These are phyloP conservation scores for Collybiopsis luxurians DNA, from an alignment of 768 basidiomycete genomes.

Conservation along the genomic window DNA sequence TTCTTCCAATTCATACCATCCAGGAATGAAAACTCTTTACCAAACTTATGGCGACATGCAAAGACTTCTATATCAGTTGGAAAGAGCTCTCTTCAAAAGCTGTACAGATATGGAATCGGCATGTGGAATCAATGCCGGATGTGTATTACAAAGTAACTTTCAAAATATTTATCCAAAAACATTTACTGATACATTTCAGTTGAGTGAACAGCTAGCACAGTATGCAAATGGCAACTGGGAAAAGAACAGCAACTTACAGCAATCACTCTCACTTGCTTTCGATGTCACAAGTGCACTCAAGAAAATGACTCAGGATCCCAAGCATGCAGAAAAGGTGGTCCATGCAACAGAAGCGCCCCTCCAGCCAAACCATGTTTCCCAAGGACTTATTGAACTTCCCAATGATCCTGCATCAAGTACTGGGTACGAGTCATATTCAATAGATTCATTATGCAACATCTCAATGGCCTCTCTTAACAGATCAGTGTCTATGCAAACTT, in stretches of 20 bases:
- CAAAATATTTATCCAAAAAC: too few species aligned
- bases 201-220: constrained; percentile 1
- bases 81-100: background rate
- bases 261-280: background rate
- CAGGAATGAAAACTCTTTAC: constrained; percentile 6
- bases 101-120: background rate
- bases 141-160: background rate
- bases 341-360: too few species aligned
- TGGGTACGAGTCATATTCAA: too few species aligned
- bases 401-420: too few species aligned
- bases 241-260: background rate
- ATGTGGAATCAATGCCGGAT: background rate
- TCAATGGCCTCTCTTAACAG: too few species aligned
- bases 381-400: too few species aligned
- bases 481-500: too few species aligned
- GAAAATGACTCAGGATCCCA: background rate
- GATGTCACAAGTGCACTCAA: background rate
- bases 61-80: background rate
- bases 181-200: background rate
- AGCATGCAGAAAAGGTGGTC: too few species aligned
- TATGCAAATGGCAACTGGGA: background rate
- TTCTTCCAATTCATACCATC: constrained; percentile 2
- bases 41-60: background rate
- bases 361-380: too few species aligned
- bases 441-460: too few species aligned